A percentile compares a stretch with the other conserved stretches of the same genome.
Conservation (phyloP, 140 eudicot genomes). For the Senecio squalidus region DNA sequence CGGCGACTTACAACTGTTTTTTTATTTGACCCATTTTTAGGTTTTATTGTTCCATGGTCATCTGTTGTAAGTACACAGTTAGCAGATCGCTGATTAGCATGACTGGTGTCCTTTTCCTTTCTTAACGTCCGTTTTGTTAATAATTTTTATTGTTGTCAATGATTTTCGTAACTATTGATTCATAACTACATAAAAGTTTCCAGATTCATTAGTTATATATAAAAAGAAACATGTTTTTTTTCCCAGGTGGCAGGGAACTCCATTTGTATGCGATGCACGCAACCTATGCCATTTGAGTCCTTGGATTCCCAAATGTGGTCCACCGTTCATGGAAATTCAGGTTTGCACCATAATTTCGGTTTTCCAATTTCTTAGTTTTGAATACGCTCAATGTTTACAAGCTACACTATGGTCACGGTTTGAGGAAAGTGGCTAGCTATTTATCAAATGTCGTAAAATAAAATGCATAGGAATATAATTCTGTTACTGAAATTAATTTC, state of each 20-base stretch:
- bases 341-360: slow-evolving; percentile 12
- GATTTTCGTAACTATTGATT: background rate
- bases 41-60: background rate
- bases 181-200: background rate
- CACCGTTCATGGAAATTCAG: slow-evolving; percentile 27
- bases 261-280: slow-evolving; percentile 6
- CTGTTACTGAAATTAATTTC: background rate
- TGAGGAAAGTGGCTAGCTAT: background rate
- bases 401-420: background rate
- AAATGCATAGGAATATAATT: background rate
- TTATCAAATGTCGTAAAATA: background rate
- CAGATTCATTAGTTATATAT: background rate
- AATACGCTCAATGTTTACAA: background rate
- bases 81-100: background rate
- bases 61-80: background rate
- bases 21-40: background rate
- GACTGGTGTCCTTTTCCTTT: background rate
- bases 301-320: slow-evolving; percentile 28
- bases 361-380: background rate
- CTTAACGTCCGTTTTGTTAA: background rate
- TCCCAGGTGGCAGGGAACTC: slow-evolving; percentile 17
- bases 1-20: background rate
- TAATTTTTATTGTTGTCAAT: background rate
- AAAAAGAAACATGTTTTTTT: background rate
- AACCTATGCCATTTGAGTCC: slow-evolving; percentile 19